Percentiles rank a stretch among this genome's conserved stretches.
Conservation (phyloP, 2,329 filamentous ascomycete genomes). For the Epichloe typhina region DNA sequence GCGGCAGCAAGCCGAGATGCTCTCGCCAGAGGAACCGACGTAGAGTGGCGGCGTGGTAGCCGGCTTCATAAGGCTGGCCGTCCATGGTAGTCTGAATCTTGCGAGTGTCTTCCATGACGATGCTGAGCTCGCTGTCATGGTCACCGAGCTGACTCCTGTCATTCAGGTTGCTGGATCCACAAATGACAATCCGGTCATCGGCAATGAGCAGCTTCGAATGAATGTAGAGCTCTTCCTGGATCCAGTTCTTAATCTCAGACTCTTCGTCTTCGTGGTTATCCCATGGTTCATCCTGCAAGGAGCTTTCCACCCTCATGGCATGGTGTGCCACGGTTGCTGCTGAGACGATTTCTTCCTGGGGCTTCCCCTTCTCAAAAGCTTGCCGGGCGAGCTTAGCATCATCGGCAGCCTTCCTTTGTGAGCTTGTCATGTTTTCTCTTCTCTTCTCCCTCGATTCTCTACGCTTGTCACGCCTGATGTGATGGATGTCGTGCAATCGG, state of each 20-base stretch:
- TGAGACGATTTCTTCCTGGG: conserved; percentile 23
- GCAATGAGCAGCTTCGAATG: conserved; percentile 85
- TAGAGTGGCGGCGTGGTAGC: conserved; percentile 70
- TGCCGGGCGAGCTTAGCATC: conserved; percentile 33
- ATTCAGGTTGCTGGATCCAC: conserved; percentile 82
- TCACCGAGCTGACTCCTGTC: conserved; percentile 78
- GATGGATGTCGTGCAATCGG: conserved; percentile 2
- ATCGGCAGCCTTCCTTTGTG: conserved; percentile 23
- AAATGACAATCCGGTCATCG: conserved; percentile 75
- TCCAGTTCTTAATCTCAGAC: conserved; percentile 73
- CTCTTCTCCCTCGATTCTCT: conserved; percentile 10
- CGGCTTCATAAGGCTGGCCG: conserved; percentile 61
- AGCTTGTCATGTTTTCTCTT: conserved; percentile 1
- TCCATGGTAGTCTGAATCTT: conserved; percentile 62
- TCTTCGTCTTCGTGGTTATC: conserved; percentile 51
- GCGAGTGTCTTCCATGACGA: conserved; percentile 77
- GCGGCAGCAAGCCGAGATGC: conserved; percentile 68
- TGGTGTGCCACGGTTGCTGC: conserved; percentile 52
- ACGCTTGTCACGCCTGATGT: conserved; percentile 20
- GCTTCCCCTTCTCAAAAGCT: conserved; percentile 37
- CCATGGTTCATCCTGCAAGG: conserved; percentile 58
- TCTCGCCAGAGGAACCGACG: conserved; percentile 79
- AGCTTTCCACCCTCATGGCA: conserved; percentile 57
- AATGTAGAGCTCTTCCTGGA: conserved; percentile 93
- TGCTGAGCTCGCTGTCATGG: conserved; percentile 82